A percentile compares a stretch with the other conserved stretches of the same genome.
Evolutionary conservation across 805 yeast genomes (phyloP).

Genomic region (Wickerhamiella parazyma): DNA sequence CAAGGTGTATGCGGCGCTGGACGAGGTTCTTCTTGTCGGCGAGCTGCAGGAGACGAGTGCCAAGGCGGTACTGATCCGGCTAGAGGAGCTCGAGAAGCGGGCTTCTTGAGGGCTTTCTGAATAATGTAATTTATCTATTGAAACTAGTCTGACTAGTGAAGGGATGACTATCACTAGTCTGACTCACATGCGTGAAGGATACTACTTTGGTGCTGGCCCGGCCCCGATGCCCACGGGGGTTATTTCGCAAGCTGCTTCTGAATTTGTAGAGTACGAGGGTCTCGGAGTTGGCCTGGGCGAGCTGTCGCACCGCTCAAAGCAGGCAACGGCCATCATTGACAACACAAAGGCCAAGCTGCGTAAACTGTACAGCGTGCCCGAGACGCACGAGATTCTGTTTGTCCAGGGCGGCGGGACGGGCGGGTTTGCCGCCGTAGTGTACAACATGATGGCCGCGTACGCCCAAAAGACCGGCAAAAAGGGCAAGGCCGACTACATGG

Average conservation of each 20-base stretch:
- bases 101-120: background rate
- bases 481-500: constrained; percentile 73
- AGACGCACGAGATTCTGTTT: constrained; percentile 86
- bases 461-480: constrained; percentile 57
- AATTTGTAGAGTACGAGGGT: constrained; percentile 56
- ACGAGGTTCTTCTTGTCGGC: constrained; percentile 82
- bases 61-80: constrained; percentile 46
- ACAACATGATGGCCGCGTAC: constrained; percentile 65
- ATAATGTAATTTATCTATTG: background rate
- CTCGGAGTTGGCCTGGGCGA: constrained; percentile 86
- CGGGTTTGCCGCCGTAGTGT: constrained; percentile 79
- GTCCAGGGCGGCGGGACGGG: constrained; percentile 98
- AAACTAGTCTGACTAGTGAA: background rate
- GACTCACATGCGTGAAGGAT: constrained; percentile 17
- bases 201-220: constrained; percentile 97
- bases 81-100: constrained; percentile 42
- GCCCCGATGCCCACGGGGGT: constrained; percentile 79
- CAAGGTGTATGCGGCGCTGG: constrained; percentile 67
- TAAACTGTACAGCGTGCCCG: constrained; percentile 63
- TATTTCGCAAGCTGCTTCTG: constrained; percentile 75
- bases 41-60: constrained; percentile 81
- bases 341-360: constrained; percentile 55
- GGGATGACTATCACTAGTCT: background rate
- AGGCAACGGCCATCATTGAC: constrained; percentile 66
- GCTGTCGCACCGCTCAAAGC: constrained; percentile 84